Percentiles rank a stretch among this genome's conserved stretches.
Evolutionary conservation across 2,329 filamentous ascomycete species (phyloP).

Genomic region (Chrysoporthe cubensis): DNA sequence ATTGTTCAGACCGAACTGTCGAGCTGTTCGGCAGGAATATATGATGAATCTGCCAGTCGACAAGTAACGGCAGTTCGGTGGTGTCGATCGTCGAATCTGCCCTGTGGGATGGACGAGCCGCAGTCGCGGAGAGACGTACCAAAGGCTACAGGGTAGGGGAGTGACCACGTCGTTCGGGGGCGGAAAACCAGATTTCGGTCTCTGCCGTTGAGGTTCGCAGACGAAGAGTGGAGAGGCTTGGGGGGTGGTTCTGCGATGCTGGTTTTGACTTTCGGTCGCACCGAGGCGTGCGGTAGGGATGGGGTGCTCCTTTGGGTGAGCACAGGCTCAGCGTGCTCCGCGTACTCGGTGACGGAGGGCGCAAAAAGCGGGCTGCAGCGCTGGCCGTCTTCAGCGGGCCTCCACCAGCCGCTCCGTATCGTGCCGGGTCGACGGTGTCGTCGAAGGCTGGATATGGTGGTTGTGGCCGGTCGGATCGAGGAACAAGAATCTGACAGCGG

Average conservation of each 20-base stretch:
- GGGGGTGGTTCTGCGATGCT: constrained; percentile 20
- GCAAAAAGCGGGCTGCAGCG: constrained; percentile 12
- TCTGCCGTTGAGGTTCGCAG: constrained; percentile 16
- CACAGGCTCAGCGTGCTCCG: constrained; percentile 24
- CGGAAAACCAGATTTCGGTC: constrained; percentile 21
- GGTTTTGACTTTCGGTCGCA: constrained; percentile 26
- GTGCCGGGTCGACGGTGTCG: constrained; percentile 13
- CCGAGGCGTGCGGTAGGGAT: constrained; percentile 25
- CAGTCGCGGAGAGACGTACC: constrained; percentile 15
- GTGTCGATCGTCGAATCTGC: constrained; percentile 11
- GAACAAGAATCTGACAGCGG: constrained; percentile 36
- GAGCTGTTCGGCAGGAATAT: constrained; percentile 12
- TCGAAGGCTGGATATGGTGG: constrained; percentile 7
- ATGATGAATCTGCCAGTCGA: neutral
- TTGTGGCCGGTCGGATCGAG: constrained; percentile 30
- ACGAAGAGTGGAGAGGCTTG: constrained; percentile 18
- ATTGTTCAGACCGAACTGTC: constrained; percentile 10
- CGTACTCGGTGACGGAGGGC: constrained; percentile 3
- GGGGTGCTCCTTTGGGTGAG: constrained; percentile 18
- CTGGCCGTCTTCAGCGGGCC: constrained; percentile 13
- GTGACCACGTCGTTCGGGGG: constrained; percentile 18
- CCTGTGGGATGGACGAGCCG: constrained; percentile 10
- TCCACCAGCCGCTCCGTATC: constrained; percentile 12
- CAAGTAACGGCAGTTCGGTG: neutral
- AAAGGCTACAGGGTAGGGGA: constrained; percentile 17